A percentile compares a stretch with the other conserved stretches of the same genome.
phyloP scores from a whole-genome alignment of 2,329 filamentous ascomycete genomes.

The Amauroascus verrucosus region DNA sequence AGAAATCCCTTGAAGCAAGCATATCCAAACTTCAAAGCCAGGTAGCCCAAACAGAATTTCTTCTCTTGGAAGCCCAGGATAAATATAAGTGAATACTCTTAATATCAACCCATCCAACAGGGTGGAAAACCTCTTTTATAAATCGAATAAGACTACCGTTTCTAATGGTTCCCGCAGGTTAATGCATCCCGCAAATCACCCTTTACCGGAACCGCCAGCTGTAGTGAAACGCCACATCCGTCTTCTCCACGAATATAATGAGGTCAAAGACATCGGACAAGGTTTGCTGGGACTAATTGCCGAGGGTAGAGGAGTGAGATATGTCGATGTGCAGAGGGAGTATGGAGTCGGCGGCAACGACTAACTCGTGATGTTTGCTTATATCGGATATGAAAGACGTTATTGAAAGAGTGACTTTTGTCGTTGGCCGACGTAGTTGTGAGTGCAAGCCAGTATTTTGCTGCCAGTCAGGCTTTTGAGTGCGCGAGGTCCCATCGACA shows the following conservation, averaged over 20 bases:
- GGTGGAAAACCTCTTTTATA: neutral
- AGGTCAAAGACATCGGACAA: conserved; percentile 58
- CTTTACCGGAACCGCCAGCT: conserved; percentile 36
- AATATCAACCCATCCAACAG: too few species aligned
- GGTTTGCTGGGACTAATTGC: conserved; percentile 58
- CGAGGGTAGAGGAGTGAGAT: conserved; percentile 50
- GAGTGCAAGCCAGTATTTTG: too few species aligned
- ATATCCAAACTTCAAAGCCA: conserved; percentile 39
- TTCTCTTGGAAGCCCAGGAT: conserved; percentile 26
- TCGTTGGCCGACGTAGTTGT: too few species aligned
- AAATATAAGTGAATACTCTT: conserved; percentile 28
- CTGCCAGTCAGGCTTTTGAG: too few species aligned
- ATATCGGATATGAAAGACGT: neutral
- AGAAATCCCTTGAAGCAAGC: conserved; percentile 37
- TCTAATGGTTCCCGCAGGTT: neutral
- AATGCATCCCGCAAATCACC: conserved; percentile 6
- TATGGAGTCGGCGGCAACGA: conserved; percentile 33
- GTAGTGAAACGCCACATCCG: conserved; percentile 55
- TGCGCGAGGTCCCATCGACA: too few species aligned
- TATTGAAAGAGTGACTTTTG: too few species aligned
- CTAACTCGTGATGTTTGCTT: neutral
- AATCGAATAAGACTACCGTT: neutral
- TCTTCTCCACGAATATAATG: conserved; percentile 59
- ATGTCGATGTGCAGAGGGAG: conserved; percentile 35
- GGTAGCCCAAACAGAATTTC: conserved; percentile 27